Conservation (phyloP, 148 eudicot species). For the Fallopia convolvulus region DNA sequence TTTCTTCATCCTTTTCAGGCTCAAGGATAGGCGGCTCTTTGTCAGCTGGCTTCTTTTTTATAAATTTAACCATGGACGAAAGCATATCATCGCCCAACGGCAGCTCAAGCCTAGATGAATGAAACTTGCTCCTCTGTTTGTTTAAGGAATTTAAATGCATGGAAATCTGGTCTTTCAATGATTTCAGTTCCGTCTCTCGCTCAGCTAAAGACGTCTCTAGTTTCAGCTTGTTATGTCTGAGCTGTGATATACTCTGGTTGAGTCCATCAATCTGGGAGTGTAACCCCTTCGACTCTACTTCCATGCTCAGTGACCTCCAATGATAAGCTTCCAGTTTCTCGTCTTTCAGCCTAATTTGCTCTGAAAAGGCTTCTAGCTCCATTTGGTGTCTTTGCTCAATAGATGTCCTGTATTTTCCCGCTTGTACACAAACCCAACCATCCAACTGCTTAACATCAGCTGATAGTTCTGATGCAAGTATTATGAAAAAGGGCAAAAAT, state of each 20-base stretch:
- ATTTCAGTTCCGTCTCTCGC: slow-evolving; percentile 53
- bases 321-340: slow-evolving; percentile 70
- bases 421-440: slow-evolving; percentile 53
- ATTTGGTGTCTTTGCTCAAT: slow-evolving; percentile 57
- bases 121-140: slow-evolving; percentile 24
- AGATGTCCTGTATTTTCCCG: slow-evolving; percentile 39
- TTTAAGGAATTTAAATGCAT: slow-evolving; percentile 26
- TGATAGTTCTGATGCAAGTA: slow-evolving; percentile 21
- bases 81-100: slow-evolving; percentile 26
- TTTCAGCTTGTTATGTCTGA: slow-evolving; percentile 50
- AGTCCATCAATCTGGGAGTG: slow-evolving; percentile 58
- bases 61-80: slow-evolving; percentile 58
- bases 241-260: slow-evolving; percentile 43
- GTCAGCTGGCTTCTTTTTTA: slow-evolving; percentile 23
- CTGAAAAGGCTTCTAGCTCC: slow-evolving; percentile 68
- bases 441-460: slow-evolving; percentile 44
- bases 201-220: slow-evolving; percentile 41
- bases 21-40: slow-evolving; percentile 7
- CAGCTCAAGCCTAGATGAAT: slow-evolving; percentile 23
- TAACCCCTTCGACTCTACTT: slow-evolving; percentile 53
- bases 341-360: slow-evolving; percentile 60
- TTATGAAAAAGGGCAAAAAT: not conserved
- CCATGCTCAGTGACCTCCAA: slow-evolving; percentile 62
- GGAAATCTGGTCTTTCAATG: slow-evolving; percentile 41
- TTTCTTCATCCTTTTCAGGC: slow-evolving; percentile 19